Conservation (phyloP, 345 rosid genomes). For the Heritiera fomes region DNA sequence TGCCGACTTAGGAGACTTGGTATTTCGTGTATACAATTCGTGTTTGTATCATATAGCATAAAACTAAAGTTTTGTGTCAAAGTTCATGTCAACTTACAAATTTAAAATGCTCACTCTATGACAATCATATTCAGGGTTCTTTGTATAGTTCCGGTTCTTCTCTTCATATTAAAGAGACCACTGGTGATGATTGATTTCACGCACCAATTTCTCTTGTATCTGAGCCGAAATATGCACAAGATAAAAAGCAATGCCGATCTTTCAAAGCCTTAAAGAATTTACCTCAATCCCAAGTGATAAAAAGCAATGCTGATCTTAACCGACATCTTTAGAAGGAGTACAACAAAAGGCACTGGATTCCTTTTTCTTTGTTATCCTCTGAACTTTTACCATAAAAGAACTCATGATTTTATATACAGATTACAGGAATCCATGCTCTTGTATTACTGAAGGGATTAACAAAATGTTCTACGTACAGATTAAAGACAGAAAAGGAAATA, state of each 20-base stretch:
- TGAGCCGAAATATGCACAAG: neutral
- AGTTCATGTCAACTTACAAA: too few relatives aligned
- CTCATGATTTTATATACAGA: too few relatives aligned
- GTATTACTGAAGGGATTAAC: too few relatives aligned
- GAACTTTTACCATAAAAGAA: neutral
- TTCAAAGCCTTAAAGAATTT: neutral
- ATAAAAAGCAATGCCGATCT: too few relatives aligned
- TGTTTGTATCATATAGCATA: too few relatives aligned
- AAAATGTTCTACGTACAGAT: too few relatives aligned
- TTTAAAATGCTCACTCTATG: neutral
- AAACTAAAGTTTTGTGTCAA: too few relatives aligned
- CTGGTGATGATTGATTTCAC: neutral
- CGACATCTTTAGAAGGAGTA: conserved; percentile 15
- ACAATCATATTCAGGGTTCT: neutral
- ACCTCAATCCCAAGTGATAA: conserved; percentile 2
- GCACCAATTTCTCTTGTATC: neutral
- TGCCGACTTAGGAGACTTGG: neutral
- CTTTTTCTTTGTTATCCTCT: conserved; percentile 4
- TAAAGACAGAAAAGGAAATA: neutral
- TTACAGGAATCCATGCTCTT: too few relatives aligned
- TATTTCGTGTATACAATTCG: too few relatives aligned
- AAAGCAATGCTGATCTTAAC: neutral
- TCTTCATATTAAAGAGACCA: neutral
- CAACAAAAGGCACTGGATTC: conserved; percentile 5
- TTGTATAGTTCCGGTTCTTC: neutral